Conservation (phyloP, 305 asterid genomes). For the Ilex paraguariensis region DNA sequence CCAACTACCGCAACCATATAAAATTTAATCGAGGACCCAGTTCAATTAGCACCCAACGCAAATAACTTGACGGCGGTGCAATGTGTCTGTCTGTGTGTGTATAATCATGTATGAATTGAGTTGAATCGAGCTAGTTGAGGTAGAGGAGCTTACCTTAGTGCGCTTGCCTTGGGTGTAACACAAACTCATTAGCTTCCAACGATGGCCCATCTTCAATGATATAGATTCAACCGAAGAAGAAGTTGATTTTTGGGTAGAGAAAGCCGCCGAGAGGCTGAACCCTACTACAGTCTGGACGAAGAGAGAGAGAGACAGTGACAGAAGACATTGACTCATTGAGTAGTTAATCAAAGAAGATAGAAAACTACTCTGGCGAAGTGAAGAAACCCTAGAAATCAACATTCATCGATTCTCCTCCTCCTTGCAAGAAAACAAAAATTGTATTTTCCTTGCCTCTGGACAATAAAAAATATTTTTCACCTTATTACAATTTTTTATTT, state of each 20-base stretch:
- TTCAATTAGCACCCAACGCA: too few species aligned
- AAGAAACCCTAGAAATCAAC: neutral
- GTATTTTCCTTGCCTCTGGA: too few species aligned
- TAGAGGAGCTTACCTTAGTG: slow-evolving; percentile 50
- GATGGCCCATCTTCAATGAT: slow-evolving; percentile 14
- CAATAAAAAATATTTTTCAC: too few species aligned
- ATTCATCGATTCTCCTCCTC: too few species aligned
- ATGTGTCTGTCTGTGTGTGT: too few species aligned
- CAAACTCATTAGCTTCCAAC: slow-evolving; percentile 85
- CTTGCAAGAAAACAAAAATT: too few species aligned
- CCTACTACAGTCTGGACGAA: neutral
- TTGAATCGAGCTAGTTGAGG: too few species aligned
- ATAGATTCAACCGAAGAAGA: slow-evolving; percentile 26
- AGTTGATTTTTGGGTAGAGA: slow-evolving; percentile 31
- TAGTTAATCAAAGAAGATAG: neutral
- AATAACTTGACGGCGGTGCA: too few species aligned
- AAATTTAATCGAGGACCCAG: too few species aligned
- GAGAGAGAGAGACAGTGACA: neutral
- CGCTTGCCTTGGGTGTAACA: slow-evolving; percentile 76
- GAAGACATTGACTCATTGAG: neutral
- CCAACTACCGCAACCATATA: too few species aligned
- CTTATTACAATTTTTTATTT: too few species aligned
- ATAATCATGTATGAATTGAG: too few species aligned
- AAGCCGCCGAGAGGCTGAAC: slow-evolving; percentile 11
- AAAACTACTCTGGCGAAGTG: neutral